phyloP scores from a whole-genome alignment of 768 basidiomycete species.

The Clitopilus passeckerianus region DNA sequence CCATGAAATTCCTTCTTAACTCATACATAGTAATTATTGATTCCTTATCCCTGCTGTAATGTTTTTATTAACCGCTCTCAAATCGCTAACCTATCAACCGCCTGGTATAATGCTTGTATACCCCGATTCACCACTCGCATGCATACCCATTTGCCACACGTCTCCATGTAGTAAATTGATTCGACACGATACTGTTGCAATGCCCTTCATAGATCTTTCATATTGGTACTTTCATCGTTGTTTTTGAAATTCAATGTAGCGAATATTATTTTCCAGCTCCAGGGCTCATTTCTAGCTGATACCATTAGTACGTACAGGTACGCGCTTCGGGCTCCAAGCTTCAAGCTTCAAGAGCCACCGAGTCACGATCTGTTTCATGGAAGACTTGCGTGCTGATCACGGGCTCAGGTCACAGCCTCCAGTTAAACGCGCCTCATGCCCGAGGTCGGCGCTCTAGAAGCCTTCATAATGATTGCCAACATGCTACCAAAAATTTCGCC shows the following conservation, averaged over 20 bases:
- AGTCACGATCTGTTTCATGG: too few species aligned
- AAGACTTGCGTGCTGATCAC: background rate
- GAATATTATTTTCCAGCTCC: background rate
- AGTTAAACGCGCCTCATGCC: background rate
- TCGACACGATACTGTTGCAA: background rate
- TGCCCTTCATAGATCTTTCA: background rate
- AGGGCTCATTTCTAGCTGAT: too few species aligned
- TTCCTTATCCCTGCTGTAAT: background rate
- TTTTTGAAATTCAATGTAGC: background rate
- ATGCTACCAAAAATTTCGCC: background rate
- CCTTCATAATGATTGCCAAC: background rate
- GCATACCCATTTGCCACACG: background rate
- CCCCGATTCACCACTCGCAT: background rate
- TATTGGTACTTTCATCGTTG: background rate
- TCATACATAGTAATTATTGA: background rate
- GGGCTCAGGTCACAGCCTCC: background rate
- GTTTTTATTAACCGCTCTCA: background rate
- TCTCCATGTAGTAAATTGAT: background rate
- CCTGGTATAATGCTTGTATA: background rate
- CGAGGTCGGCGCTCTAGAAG: background rate
- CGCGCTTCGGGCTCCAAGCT: too few species aligned
- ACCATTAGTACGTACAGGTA: too few species aligned
- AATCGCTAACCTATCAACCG: background rate
- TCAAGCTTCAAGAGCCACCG: too few species aligned
- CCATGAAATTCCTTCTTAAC: background rate